Conservation (phyloP, 2,329 filamentous ascomycete species). For the Aspergillus latus region DNA sequence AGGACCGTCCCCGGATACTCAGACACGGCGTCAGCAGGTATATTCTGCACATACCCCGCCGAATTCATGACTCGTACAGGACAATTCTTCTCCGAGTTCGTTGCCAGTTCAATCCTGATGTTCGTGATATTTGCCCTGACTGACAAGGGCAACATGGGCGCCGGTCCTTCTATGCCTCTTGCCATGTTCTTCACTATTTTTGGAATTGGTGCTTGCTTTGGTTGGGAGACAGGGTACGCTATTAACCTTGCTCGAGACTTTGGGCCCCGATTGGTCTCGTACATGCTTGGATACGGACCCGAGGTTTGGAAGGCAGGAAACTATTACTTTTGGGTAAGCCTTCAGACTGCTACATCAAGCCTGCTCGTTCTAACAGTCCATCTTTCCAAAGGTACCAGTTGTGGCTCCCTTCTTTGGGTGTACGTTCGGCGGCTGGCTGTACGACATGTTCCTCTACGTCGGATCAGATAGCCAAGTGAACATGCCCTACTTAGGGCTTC, state of each 20-base stretch:
- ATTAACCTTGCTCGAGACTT: conserved; percentile 74
- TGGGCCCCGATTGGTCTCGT: conserved; percentile 65
- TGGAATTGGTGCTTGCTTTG: conserved; percentile 70
- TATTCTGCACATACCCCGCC: conserved; percentile 71
- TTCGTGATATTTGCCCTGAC: conserved; percentile 71
- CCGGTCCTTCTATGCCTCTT: conserved; percentile 59
- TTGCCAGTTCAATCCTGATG: conserved; percentile 67
- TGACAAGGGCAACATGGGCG: conserved; percentile 49
- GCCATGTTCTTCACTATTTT: conserved; percentile 71
- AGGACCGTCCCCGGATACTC: conserved; percentile 61
- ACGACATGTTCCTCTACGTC: conserved; percentile 68
- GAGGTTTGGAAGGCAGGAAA: conserved; percentile 66
- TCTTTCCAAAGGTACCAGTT: conserved; percentile 61
- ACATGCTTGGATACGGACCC: conserved; percentile 65
- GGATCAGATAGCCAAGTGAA: conserved; percentile 67
- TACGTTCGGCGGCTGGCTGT: conserved; percentile 64
- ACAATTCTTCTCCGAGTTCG: conserved; percentile 71
- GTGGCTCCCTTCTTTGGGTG: conserved; percentile 68
- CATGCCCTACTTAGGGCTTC: conserved; percentile 64
- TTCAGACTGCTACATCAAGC: not conserved
- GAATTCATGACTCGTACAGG: conserved; percentile 62
- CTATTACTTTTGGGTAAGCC: conserved; percentile 70
- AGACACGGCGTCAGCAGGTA: conserved; percentile 62
- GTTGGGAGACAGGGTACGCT: conserved; percentile 74
- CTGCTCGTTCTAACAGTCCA: not conserved